Percentiles rank a stretch among this genome's conserved stretches.
These are phyloP conservation scores for Lipomyces kockii DNA, from an alignment of 805 yeast species.

Conservation along the genomic window DNA sequence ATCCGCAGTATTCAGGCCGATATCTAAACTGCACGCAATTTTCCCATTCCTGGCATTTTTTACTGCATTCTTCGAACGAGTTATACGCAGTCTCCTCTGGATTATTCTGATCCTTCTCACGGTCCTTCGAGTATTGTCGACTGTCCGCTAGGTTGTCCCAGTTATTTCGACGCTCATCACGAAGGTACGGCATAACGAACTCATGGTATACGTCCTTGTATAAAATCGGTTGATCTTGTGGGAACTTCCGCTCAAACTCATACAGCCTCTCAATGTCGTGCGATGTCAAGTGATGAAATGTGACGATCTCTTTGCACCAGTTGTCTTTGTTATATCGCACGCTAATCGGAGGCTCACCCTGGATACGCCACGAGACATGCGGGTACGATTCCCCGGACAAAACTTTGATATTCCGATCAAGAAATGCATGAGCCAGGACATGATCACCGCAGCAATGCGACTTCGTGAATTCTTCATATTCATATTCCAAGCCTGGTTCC, in stretches of 20 bases:
- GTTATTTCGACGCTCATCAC: constrained; percentile 29
- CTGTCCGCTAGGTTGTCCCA: constrained; percentile 41
- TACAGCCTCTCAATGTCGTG: constrained; percentile 36
- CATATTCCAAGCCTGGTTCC: constrained; percentile 30
- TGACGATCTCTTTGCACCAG: constrained; percentile 44
- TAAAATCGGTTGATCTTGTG: constrained; percentile 30
- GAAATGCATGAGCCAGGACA: constrained; percentile 42
- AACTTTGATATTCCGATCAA: constrained; percentile 28
- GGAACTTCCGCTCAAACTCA: constrained; percentile 45
- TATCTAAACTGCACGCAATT: constrained; percentile 37
- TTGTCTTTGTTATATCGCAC: constrained; percentile 26
- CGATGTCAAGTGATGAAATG: constrained; percentile 44
- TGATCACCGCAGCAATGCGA: constrained; percentile 47
- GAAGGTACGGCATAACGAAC: constrained; percentile 44
- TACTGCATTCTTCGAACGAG: constrained; percentile 23
- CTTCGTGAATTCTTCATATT: constrained; percentile 37
- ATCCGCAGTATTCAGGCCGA: constrained; percentile 15
- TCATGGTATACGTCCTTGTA: constrained; percentile 45
- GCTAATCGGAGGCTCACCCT: constrained; percentile 42
- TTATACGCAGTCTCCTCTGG: constrained; percentile 15
- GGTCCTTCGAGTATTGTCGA: constrained; percentile 1
- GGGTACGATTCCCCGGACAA: constrained; percentile 30
- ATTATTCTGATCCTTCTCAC: constrained; percentile 6
- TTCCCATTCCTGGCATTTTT: constrained; percentile 34
- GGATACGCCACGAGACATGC: constrained; percentile 40